Evolutionary conservation across 2,329 filamentous ascomycete species (phyloP).

Genomic region (Penicillium italicum): DNA sequence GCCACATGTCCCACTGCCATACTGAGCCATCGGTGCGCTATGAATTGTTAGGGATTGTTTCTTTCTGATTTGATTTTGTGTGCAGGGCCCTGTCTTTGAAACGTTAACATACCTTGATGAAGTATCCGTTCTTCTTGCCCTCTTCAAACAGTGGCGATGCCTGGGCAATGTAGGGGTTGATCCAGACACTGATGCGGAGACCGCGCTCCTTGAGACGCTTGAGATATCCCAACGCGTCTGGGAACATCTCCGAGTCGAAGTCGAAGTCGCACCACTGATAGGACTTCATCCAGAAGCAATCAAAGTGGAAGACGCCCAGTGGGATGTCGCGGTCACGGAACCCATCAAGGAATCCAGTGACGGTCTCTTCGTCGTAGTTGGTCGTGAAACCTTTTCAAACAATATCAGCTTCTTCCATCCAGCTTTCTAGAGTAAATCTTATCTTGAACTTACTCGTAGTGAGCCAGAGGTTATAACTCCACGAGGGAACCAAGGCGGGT

Average conservation of each 20-base stretch:
- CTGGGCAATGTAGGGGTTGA: conserved; percentile 71
- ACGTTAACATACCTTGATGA: conserved; percentile 51
- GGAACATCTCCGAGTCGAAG: conserved; percentile 66
- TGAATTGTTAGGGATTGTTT: not conserved
- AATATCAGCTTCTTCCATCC: not conserved
- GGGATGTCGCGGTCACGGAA: conserved; percentile 64
- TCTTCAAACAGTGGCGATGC: conserved; percentile 63
- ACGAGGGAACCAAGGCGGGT: conserved; percentile 62
- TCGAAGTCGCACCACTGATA: conserved; percentile 74
- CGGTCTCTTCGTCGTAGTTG: conserved; percentile 66
- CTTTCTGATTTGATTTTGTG: not conserved
- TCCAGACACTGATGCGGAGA: conserved; percentile 70
- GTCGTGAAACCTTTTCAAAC: conserved; percentile 60
- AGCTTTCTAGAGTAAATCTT: not conserved
- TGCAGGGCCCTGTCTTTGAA: not conserved
- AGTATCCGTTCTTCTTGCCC: conserved; percentile 61
- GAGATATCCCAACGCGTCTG: conserved; percentile 64
- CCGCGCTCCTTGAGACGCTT: conserved; percentile 60
- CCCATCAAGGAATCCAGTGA: conserved; percentile 63
- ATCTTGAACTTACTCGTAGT: conserved; percentile 51
- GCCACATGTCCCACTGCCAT: conserved; percentile 76
- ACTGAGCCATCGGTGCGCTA: conserved; percentile 63
- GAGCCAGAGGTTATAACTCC: conserved; percentile 74
- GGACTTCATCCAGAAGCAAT: conserved; percentile 74
- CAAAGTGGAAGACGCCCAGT: conserved; percentile 70